phyloP scores from a whole-genome alignment of 1,284 basidiomycete genomes.

The Kalmanozyma brasiliensis region DNA sequence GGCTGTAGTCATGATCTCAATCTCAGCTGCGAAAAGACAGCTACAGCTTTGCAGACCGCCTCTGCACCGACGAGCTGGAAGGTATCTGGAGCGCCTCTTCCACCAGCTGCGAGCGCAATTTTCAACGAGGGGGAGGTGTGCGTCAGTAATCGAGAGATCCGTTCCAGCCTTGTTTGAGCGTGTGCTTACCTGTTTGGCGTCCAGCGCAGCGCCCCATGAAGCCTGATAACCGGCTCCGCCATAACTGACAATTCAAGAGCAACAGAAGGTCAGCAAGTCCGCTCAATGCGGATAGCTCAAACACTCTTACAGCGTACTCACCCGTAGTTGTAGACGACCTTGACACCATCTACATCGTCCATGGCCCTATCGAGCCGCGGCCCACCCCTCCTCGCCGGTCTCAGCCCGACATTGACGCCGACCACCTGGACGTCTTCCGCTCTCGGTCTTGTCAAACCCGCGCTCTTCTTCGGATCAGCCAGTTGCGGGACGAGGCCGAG shows the following conservation, averaged over 20 bases:
- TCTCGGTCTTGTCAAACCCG: constrained; percentile 4
- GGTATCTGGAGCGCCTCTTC: constrained; percentile 31
- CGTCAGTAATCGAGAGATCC: constrained; percentile 5
- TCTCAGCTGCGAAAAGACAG: too few relatives aligned
- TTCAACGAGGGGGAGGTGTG: too few relatives aligned
- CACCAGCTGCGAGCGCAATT: constrained; percentile 17
- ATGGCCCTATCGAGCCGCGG: constrained; percentile 37
- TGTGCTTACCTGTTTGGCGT: constrained; percentile 40
- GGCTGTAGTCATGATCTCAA: too few relatives aligned
- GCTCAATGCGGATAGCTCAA: too few relatives aligned
- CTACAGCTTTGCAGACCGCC: too few relatives aligned
- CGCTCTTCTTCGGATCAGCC: constrained; percentile 10
- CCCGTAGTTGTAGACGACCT: constrained; percentile 44
- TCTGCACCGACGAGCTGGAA: too few relatives aligned
- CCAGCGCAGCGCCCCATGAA: constrained; percentile 57
- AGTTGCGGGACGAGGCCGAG: constrained; percentile 41
- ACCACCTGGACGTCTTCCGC: constrained; percentile 49
- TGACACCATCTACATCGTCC: constrained; percentile 17
- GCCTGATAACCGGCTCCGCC: constrained; percentile 59
- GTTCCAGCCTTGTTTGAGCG: too few relatives aligned
- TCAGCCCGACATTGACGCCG: constrained; percentile 51
- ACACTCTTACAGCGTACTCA: neutral
- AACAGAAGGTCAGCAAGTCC: neutral
- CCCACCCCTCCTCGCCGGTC: constrained; percentile 52
- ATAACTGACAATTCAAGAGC: constrained; percentile 10